These are phyloP conservation scores for Conticribra weissflogii DNA, from an alignment of 108 stramenopile genomes.

Conservation along the genomic window DNA sequence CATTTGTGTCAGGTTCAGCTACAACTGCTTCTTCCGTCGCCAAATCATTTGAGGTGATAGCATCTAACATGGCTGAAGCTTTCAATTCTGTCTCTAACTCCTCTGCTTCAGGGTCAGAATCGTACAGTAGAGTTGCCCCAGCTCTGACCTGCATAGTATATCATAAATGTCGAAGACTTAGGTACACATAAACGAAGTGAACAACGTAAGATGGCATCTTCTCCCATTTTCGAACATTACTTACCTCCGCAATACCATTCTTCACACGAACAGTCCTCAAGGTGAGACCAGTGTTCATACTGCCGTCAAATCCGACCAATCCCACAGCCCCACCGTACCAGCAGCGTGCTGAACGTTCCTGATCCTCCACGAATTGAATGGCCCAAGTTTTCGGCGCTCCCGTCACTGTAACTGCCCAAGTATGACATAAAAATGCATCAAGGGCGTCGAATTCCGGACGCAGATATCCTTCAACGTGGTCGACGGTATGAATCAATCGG, in stretches of 20 bases:
- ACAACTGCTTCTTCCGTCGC: slow-evolving; percentile 22
- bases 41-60: slow-evolving; percentile 56
- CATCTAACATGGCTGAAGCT: slow-evolving; percentile 97
- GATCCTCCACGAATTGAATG: slow-evolving; percentile 96
- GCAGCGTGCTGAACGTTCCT: slow-evolving; percentile 90
- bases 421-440: slow-evolving; percentile 98
- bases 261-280: slow-evolving; percentile 93
- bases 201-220: background rate
- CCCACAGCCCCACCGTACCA: slow-evolving; percentile 99
- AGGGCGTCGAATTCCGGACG: slow-evolving; percentile 96
- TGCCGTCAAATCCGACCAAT: slow-evolving; percentile 96
- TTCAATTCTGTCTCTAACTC: slow-evolving; percentile 98
- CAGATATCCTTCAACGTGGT: slow-evolving; percentile 98
- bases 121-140: slow-evolving; percentile 95
- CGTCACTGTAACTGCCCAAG: slow-evolving; percentile 99
- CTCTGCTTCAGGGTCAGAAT: slow-evolving; percentile 91
- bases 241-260: slow-evolving; percentile 89
- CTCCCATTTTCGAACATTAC: too few relatives aligned
- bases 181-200: too few relatives aligned
- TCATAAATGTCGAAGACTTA: too few relatives aligned
- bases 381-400: slow-evolving; percentile 99
- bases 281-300: slow-evolving; percentile 96
- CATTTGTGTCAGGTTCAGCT: slow-evolving; percentile 25
- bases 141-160: slow-evolving; percentile 81
- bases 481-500: slow-evolving; percentile 97